Base-by-base conservation (phyloP, 2,329 filamentous ascomycete species). In the Nemania abortiva region DNA sequence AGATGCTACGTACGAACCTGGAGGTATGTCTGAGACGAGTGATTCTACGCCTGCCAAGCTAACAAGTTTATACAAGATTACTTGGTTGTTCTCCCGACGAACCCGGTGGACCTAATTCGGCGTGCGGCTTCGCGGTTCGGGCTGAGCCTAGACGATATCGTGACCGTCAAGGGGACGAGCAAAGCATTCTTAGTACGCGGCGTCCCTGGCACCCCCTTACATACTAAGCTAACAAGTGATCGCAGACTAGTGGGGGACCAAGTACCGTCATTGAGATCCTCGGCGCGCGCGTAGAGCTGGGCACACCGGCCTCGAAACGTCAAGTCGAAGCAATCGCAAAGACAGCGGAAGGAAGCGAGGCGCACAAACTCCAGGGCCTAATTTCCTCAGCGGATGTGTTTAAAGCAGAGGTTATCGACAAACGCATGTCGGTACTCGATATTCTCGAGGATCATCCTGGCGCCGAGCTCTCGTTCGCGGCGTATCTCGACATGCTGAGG, bases 401-500 rank as follows among this genome's bases (percentile, higher is more conserved):
- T 73, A 74, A 77, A 20, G 74, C 73, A 4, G 81, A 83, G 54
- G 78, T 86, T 47, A 75, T 82, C 39, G 76, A 79, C 22, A 87
- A 86, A 69, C 83, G 85, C 20, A 76, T 85, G 37, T 85, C 84
- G 0, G 61, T 76, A 10, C 66, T 78, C 11, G 76, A 77, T 50
- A 56, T 77, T 6, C 74, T 77, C 39, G 75, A 77, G 57, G 70
- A 72, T n/a, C 70, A 74, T 31, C 75, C 74, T 74, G 55, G 84
- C 81, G 81, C 84, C 83, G 72, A 80, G 80, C 47, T 82, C 78
- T 65, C 74, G 2, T 69, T 78, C 20, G 73, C 69, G 6, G 57
- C 69, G 1, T 89, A 81, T 80, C 91, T 45, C 80, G 70, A 84
- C 49, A 87, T 90, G 82, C 84, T 90, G 0, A 87, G 88, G 1